Base-by-base conservation (phyloP, 2,329 filamentous ascomycete species). In the Aureobasidium melanogenum region DNA sequence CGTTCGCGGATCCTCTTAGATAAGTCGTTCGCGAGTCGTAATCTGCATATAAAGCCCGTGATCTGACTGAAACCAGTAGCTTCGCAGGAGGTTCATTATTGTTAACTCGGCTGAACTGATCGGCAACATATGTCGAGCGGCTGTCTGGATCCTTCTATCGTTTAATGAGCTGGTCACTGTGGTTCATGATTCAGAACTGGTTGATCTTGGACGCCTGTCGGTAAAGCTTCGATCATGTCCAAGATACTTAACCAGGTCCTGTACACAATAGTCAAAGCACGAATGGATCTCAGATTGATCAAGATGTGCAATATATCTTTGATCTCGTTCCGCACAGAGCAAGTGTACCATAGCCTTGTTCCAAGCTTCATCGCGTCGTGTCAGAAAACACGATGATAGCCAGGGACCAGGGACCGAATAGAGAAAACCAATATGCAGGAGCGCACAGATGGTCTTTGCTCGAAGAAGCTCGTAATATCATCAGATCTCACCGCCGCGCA, bases 271-370 rank as follows among this genome's bases (percentile, higher is more conserved):
- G 28, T 19, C 19, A 44, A 55, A 43, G 38, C 52, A 39, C 19
- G 12, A 43, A 56, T 56, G 17, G 52, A 56, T 56, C 52, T 56
- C 15, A 17, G 32, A 22, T 56, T 32, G 38, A 56, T 56, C 26
- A 19, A 43, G 39, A 56, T 56, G 50, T 22, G 38, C 52, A 56
- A 56, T 56, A 43, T 54, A 54, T 54, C 36, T 54, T 26, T 6
- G 19, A 24, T 24, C 12, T 32, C n/a, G 22, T 55, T 17, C 19
- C 39, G 52, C 52, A 24, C 52, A 32, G 52, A 44, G 38, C 52
- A 56, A 17, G 39, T 26, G 38, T 28, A 17, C 26, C 12, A n/a
- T 22, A 22, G 24, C 15, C 22, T 10, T 30, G 9, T 28, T 28
- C 44, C 39, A 26, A 34, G 38, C 30, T 6, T n/a, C 28, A n/a